phyloP scores from a whole-genome alignment of 2,329 filamentous ascomycete species.

The Rutstroemia sp. region DNA sequence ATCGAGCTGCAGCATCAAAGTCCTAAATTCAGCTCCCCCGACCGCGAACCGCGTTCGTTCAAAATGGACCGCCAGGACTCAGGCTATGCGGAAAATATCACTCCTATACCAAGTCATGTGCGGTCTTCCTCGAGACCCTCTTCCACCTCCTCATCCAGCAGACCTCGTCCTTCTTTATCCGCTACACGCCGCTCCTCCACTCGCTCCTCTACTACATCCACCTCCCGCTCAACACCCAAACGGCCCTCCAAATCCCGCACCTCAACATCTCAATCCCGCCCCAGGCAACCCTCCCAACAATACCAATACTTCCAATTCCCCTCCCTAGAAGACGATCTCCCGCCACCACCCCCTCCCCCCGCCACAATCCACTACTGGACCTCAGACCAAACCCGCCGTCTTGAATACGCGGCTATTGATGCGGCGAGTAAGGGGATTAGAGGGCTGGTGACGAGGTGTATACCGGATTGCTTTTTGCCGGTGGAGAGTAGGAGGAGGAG shows the following conservation, averaged over 20 bases:
- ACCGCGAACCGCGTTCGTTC: conserved; percentile 10
- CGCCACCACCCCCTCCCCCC: conserved; percentile 35
- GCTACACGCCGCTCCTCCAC: conserved; percentile 15
- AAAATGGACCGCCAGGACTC: conserved; percentile 27
- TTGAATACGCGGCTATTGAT: conserved; percentile 61
- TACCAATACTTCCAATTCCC: conserved; percentile 29
- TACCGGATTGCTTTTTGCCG: conserved; percentile 55
- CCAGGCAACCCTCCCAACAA: background rate
- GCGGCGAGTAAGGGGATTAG: conserved; percentile 51
- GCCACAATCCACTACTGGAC: conserved; percentile 62
- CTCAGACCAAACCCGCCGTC: conserved; percentile 51
- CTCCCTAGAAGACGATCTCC: conserved; percentile 12
- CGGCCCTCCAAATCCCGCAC: conserved; percentile 11
- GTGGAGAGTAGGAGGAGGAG: conserved; percentile 45
- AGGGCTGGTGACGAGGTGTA: conserved; percentile 52
- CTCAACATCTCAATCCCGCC: conserved; percentile 8
- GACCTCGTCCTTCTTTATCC: conserved; percentile 12
- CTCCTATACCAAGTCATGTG: conserved; percentile 11
- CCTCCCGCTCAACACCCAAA: conserved; percentile 9
- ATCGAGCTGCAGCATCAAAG: conserved; percentile 15
- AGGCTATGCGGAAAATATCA: conserved; percentile 20
- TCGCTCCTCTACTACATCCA: conserved; percentile 3
- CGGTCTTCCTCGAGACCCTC: conserved; percentile 9
- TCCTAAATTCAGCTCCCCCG: conserved; percentile 5
- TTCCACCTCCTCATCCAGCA: conserved; percentile 11